Base-by-base conservation (phyloP, 495 filamentous ascomycete genomes). In the Eremomyces bilateralis region DNA sequence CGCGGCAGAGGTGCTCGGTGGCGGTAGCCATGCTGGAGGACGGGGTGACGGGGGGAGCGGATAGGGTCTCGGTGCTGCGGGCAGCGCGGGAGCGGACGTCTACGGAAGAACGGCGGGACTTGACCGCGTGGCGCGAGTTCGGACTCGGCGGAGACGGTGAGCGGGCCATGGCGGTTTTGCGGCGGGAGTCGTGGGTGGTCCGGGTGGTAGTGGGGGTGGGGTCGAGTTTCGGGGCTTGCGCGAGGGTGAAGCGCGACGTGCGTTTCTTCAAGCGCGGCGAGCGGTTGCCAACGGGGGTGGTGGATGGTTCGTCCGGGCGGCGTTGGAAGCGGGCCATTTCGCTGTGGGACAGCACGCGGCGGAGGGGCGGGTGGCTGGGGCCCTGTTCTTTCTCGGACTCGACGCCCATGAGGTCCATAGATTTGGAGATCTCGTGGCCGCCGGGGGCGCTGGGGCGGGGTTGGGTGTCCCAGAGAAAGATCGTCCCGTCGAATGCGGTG, bases 1-100 rank as follows among this genome's bases (percentile, higher is more conserved):
- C 73, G 18, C 76, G 76, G 43, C 76, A 81, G 0, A 82, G 61
- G 40, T 83, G 75, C 43, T 88, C 78, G 1, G 78, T 85, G 4
- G 77, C 72, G 54, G 69, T 69, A 44, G 71, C 71, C 4, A 91
- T 59, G 33, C 63, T 67, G 5, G 75, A 73, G 39, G 69, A 71
- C n/a, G 24, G 24, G 8, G 24, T 8, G 24, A 13, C 24, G 24
- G 24, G 8, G 24, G 24, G 24, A 8, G 8, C 8, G 13, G 6
- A 12, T 29, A 21, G 4, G 16, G n/a, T 8, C 24, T 25, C 11
- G 17, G 16, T 15, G 22, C 18, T 27, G 27, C 29, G 25, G 28
- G 15, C n/a, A n/a, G n/a, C n/a, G n/a, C n/a, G n/a, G n/a, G n/a
- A n/a, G n/a, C n/a, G n/a, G n/a, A n/a, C n/a, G n/a, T n/a, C n/a